Percentiles rank a stretch among this genome's conserved stretches.
phyloP scores from a whole-genome alignment of 2,329 filamentous ascomycete species.

The Didymella arachidicola region DNA sequence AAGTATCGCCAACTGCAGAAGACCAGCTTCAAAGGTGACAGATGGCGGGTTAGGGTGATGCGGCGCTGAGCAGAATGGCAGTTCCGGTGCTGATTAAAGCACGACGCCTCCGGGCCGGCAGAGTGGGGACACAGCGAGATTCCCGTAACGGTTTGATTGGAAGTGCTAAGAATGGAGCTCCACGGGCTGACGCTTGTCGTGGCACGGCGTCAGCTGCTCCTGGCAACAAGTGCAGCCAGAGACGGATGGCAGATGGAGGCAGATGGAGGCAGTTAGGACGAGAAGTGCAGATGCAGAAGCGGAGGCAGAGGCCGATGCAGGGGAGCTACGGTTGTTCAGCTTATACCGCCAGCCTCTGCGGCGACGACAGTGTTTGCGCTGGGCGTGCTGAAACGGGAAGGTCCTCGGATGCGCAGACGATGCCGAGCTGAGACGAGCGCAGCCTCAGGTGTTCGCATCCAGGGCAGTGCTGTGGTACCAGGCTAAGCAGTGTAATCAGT shows the following conservation, averaged over 20 bases:
- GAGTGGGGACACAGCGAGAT: constrained; percentile 25
- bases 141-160: constrained; percentile 27
- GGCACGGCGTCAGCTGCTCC: constrained; percentile 5
- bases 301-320: background rate
- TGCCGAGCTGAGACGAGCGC: constrained; percentile 32
- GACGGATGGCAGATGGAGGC: background rate
- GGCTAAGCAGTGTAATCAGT: too few relatives aligned
- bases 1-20: constrained; percentile 23
- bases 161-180: constrained; percentile 24
- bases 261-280: background rate
- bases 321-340: background rate
- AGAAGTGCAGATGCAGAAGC: background rate
- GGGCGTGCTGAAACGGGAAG: constrained; percentile 38
- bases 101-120: constrained; percentile 24
- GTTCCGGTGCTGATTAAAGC: constrained; percentile 28
- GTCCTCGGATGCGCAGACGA: constrained; percentile 28
- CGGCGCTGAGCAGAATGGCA: constrained; percentile 19
- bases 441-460: constrained; percentile 27
- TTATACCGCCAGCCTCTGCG: constrained; percentile 6
- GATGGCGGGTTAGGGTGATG: constrained; percentile 36
- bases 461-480: background rate
- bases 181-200: constrained; percentile 12
- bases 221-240: background rate
- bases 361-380: constrained; percentile 27
- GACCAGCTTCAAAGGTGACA: constrained; percentile 43